Evolutionary conservation across 345 rosid genomes (phyloP).

Genomic region (Laguncularia racemosa): DNA sequence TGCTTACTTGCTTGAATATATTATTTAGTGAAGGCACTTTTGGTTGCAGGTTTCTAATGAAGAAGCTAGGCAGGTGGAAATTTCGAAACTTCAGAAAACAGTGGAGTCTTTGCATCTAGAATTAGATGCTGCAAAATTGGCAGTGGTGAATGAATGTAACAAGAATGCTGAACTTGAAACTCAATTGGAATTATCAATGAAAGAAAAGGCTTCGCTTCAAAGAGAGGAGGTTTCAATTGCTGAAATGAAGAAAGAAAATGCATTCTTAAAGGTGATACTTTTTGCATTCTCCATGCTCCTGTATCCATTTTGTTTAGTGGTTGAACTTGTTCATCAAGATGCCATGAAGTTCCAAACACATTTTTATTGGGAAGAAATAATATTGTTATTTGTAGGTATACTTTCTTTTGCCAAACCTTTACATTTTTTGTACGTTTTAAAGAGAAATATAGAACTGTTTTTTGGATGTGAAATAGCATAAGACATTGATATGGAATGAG

Average conservation of each 20-base stretch:
- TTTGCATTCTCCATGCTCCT: no score
- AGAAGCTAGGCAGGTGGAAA: constrained; percentile 63
- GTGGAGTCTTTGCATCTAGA: constrained; percentile 76
- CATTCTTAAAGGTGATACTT: constrained; percentile 51
- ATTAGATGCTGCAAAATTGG: constrained; percentile 88
- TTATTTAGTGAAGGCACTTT: constrained; percentile 4
- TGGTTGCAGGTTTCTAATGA: constrained; percentile 70
- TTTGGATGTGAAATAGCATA: no score
- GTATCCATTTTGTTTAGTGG: not conserved
- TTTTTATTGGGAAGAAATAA: no score
- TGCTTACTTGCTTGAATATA: not conserved
- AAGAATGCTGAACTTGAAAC: constrained; percentile 80
- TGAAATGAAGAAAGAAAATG: constrained; percentile 68
- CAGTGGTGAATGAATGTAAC: constrained; percentile 79
- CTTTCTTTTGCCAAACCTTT: no score
- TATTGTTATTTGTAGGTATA: no score
- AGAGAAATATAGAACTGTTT: no score
- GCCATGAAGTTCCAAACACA: not conserved
- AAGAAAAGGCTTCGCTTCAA: constrained; percentile 69
- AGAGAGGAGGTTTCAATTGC: constrained; percentile 56
- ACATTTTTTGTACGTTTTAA: no score
- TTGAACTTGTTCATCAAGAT: constrained; percentile 2
- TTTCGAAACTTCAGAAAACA: constrained; percentile 61
- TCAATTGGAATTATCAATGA: constrained; percentile 64
- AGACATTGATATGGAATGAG: no score